Conservation (phyloP, 2,329 filamentous ascomycete genomes). For the Hymenoscyphus occultus region DNA sequence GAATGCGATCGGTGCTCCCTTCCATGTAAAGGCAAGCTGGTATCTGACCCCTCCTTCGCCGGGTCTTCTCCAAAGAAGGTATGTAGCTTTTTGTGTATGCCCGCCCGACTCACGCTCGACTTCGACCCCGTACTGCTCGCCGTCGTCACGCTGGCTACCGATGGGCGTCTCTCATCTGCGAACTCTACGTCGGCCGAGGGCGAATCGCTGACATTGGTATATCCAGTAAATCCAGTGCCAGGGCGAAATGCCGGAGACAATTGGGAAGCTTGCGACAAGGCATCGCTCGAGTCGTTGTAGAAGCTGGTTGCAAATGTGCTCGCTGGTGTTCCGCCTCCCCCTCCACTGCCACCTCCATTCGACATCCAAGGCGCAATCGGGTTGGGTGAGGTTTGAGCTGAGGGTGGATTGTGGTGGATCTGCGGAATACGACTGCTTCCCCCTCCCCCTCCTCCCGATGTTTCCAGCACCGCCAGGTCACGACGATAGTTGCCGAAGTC, state of each 20-base stretch:
- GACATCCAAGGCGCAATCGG: constrained; percentile 56
- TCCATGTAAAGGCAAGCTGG: constrained; percentile 53
- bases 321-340: constrained; percentile 31
- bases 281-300: constrained; percentile 72
- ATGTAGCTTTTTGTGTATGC: constrained; percentile 76
- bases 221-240: constrained; percentile 42
- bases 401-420: constrained; percentile 57
- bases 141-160: constrained; percentile 81
- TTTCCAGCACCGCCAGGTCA: constrained; percentile 67
- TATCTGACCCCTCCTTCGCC: constrained; percentile 70
- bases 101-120: constrained; percentile 65
- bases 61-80: constrained; percentile 91
- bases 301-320: constrained; percentile 54
- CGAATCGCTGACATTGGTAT: constrained; percentile 54
- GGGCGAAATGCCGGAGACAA: constrained; percentile 68
- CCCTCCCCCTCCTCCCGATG: constrained; percentile 44
- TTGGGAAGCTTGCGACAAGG: constrained; percentile 63
- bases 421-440: constrained; percentile 47
- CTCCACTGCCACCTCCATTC: constrained; percentile 20
- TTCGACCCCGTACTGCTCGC: constrained; percentile 83
- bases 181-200: constrained; percentile 56
- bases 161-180: constrained; percentile 76
- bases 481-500: constrained; percentile 69
- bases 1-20: constrained; percentile 64
- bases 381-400: constrained; percentile 47